These are phyloP conservation scores for Mycena sanguinolenta DNA, from an alignment of 768 basidiomycete species.

Conservation along the genomic window DNA sequence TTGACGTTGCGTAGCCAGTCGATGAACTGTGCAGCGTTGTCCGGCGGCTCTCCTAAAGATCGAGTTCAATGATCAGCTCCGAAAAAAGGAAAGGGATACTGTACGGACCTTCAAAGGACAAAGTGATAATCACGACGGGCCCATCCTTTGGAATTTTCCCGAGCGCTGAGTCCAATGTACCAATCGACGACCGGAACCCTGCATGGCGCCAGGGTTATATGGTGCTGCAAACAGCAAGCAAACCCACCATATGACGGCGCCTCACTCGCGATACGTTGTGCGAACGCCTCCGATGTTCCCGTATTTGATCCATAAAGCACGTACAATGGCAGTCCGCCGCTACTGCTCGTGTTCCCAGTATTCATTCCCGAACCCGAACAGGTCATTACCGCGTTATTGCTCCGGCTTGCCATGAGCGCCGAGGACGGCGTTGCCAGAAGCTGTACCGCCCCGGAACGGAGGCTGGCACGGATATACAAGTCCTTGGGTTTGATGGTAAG, in stretches of 20 bases:
- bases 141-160: constrained; percentile 56
- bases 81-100: not conserved
- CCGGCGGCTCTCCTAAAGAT: constrained; percentile 56
- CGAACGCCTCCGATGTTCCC: constrained; percentile 63
- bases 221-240: not conserved
- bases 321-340: constrained; percentile 47
- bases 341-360: not conserved
- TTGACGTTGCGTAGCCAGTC: constrained; percentile 53
- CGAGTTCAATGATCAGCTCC: constrained; percentile 33
- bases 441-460: constrained; percentile 43
- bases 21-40: constrained; percentile 62
- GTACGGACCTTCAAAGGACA: constrained; percentile 57
- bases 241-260: constrained; percentile 51
- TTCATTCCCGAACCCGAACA: no score
- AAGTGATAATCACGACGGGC: constrained; percentile 60
- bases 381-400: no score
- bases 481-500: constrained; percentile 62
- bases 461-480: constrained; percentile 55
- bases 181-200: constrained; percentile 56
- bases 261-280: constrained; percentile 57
- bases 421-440: constrained; percentile 37
- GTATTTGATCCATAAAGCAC: constrained; percentile 62
- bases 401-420: constrained; percentile 24
- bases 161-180: constrained; percentile 55
- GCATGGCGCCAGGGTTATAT: not conserved